These are phyloP conservation scores for Posidonia oceanica DNA, from an alignment of 116 monocot genomes.

Conservation along the genomic window DNA sequence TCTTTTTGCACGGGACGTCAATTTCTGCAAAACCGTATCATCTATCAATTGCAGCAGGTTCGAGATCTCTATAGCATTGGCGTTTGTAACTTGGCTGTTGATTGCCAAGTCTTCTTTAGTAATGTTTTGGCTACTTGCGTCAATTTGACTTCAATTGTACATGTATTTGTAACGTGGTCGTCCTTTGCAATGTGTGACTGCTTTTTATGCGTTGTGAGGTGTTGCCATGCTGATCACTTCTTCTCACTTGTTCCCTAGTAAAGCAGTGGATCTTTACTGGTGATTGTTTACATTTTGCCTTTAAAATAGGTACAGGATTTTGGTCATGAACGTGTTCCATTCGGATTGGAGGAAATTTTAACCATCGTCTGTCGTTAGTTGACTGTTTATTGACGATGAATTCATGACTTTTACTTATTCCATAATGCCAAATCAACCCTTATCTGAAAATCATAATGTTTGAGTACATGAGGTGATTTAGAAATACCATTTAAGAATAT, in stretches of 20 bases:
- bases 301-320: no score
- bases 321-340: background rate
- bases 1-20: constrained; percentile 44
- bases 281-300: background rate
- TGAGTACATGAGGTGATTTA: no score
- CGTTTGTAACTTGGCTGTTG: constrained; percentile 51
- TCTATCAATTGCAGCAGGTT: constrained; percentile 32
- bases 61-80: constrained; percentile 42
- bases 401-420: no score
- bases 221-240: background rate
- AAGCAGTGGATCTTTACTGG: background rate
- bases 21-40: constrained; percentile 21
- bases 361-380: background rate
- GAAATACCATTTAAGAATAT: no score
- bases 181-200: background rate
- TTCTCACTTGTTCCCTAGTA: background rate
- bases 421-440: no score
- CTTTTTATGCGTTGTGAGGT: background rate
- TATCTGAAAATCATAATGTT: no score
- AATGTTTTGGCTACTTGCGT: constrained; percentile 61
- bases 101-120: constrained; percentile 50
- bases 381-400: no score
- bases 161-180: constrained; percentile 1
- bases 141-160: constrained; percentile 21
- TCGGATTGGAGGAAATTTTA: background rate